phyloP scores from a whole-genome alignment of 305 asterid genomes.

The Fraxinus baroniana region DNA sequence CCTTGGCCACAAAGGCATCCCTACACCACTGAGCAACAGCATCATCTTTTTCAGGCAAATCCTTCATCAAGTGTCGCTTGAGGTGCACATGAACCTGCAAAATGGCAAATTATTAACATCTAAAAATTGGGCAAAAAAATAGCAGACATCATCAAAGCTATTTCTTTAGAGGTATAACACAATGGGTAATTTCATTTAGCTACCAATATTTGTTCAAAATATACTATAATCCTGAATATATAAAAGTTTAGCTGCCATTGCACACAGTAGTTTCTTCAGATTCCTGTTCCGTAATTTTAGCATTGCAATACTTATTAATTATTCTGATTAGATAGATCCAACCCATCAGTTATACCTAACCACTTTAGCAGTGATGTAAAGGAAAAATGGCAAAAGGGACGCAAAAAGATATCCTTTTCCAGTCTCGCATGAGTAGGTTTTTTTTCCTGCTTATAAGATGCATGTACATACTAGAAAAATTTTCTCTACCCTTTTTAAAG shows the following conservation, averaged over 20 bases:
- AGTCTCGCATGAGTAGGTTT: neutral
- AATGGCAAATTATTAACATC: neutral
- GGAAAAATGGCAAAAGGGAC: neutral
- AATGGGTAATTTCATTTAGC: neutral
- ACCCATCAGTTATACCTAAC: neutral
- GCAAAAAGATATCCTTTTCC: neutral
- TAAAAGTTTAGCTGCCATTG: neutral
- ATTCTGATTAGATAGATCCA: neutral
- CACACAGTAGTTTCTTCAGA: neutral
- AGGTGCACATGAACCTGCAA: slow-evolving; percentile 89
- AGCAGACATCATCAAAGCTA: neutral
- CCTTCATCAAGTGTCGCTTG: slow-evolving; percentile 82
- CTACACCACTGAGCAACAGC: slow-evolving; percentile 94
- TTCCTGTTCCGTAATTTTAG: neutral
- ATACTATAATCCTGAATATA: neutral
- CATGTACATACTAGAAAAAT: neutral
- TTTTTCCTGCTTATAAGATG: neutral
- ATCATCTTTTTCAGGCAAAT: slow-evolving; percentile 82
- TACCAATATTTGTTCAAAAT: neutral
- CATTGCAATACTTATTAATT: neutral
- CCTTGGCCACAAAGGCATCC: slow-evolving; percentile 83
- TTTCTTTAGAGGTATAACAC: neutral
- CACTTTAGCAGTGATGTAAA: neutral
- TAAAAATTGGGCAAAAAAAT: neutral
- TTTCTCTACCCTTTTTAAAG: neutral